Conservation (phyloP, 2,329 filamentous ascomycete genomes). For the Pseudocercospora macadamiae region DNA sequence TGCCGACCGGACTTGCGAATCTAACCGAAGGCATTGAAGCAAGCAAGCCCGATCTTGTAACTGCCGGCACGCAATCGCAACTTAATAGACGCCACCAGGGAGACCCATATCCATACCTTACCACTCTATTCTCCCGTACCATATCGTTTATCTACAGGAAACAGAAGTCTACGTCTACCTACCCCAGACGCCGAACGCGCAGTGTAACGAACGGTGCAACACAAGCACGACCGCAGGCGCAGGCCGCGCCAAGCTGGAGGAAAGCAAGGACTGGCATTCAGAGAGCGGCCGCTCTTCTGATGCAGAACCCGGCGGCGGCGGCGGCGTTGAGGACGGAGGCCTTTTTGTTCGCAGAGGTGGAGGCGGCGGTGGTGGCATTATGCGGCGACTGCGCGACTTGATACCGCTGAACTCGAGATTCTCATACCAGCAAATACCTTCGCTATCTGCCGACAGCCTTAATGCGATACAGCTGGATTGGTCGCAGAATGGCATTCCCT, state of each 20-base stretch:
- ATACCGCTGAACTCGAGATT: constrained; percentile 49
- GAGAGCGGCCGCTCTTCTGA: constrained; percentile 31
- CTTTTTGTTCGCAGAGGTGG: constrained; percentile 11
- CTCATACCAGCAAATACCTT: constrained; percentile 50
- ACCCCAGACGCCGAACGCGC: background rate
- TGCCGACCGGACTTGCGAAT: no score
- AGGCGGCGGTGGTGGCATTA: constrained; percentile 17
- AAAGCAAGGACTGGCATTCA: constrained; percentile 28
- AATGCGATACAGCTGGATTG: constrained; percentile 26
- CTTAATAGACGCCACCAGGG: no score
- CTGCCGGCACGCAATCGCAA: no score
- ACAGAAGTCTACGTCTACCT: background rate
- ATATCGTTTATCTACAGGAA: no score
- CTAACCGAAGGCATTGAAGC: no score
- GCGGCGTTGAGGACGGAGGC: constrained; percentile 26
- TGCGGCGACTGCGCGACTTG: constrained; percentile 43
- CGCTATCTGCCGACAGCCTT: constrained; percentile 42
- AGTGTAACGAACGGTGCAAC: background rate
- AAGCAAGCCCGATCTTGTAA: no score
- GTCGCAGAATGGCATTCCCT: constrained; percentile 43
- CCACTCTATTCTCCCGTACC: no score
- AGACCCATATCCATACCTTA: no score
- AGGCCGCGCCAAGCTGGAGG: constrained; percentile 26
- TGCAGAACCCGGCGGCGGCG: constrained; percentile 24
- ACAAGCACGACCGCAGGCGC: background rate